A percentile compares a stretch with the other conserved stretches of the same genome.
phyloP scores from a whole-genome alignment of 441 rosid genomes.

The Populus hybrid region DNA sequence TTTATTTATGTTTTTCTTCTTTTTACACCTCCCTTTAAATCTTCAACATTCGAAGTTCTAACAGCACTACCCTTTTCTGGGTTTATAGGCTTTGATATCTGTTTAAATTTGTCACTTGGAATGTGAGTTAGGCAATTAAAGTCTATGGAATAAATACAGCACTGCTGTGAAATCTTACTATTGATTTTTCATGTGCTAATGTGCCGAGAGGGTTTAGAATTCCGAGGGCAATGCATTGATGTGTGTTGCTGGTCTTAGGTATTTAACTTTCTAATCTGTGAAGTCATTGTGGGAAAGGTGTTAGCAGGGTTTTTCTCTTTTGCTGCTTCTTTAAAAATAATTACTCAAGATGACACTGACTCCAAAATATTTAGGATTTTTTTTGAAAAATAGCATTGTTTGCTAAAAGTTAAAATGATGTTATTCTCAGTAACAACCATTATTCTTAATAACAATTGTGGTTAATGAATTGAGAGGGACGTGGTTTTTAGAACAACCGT shows the following conservation, averaged over 20 bases:
- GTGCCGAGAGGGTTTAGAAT: neutral
- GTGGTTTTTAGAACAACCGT: too few relatives aligned
- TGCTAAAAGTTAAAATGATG: too few relatives aligned
- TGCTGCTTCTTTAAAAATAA: neutral
- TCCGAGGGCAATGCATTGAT: neutral
- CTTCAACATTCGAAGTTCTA: neutral
- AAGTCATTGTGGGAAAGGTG: neutral
- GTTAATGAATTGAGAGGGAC: too few relatives aligned
- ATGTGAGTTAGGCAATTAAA: neutral
- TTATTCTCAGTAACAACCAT: too few relatives aligned
- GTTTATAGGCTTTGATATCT: neutral
- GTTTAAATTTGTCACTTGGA: neutral
- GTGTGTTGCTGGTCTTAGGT: neutral
- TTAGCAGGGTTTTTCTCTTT: neutral
- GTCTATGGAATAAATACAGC: neutral
- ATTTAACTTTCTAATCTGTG: neutral
- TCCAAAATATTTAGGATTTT: neutral
- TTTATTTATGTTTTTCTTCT: neutral
- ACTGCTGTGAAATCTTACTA: neutral
- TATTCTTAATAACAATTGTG: too few relatives aligned
- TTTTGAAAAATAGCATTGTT: too few relatives aligned
- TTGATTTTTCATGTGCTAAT: neutral
- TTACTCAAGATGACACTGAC: neutral
- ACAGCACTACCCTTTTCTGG: neutral
- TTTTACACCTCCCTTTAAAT: neutral